phyloP scores from a whole-genome alignment of 2,329 filamentous ascomycete species.

The Cryphonectria nitschkei region DNA sequence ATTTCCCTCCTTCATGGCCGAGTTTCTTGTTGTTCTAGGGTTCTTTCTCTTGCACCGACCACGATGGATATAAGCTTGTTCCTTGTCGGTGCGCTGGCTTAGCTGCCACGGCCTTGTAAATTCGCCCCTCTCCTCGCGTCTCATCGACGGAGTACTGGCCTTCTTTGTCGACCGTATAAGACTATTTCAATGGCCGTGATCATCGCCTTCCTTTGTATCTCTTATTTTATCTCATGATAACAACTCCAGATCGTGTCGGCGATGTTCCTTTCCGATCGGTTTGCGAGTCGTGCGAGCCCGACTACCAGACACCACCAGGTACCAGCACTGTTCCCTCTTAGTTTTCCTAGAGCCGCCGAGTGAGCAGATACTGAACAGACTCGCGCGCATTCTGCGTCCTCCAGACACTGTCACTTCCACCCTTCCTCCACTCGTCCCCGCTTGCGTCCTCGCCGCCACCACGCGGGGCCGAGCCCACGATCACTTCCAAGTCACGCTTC shows the following conservation, averaged over 20 bases:
- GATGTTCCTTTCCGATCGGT: neutral
- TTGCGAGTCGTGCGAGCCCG: neutral
- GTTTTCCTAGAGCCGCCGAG: constrained; percentile 14
- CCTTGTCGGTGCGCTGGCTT: neutral
- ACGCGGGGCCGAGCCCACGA: constrained; percentile 78
- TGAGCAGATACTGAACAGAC: constrained; percentile 63
- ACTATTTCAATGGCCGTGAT: neutral
- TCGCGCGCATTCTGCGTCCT: constrained; percentile 61
- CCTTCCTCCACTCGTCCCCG: constrained; percentile 71
- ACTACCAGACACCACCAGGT: neutral
- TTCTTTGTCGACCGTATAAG: neutral
- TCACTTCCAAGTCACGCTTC: constrained; percentile 85
- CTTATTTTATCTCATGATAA: neutral
- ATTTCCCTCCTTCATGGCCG: neutral
- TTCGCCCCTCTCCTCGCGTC: neutral
- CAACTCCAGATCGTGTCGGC: neutral
- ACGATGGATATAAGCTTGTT: neutral
- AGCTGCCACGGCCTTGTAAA: neutral
- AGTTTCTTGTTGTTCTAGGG: neutral
- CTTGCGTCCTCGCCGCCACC: constrained; percentile 59
- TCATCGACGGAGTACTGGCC: neutral
- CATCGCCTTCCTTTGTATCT: neutral
- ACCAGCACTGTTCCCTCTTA: neutral
- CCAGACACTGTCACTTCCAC: constrained; percentile 60
- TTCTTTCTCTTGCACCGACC: neutral